Evolutionary conservation across 768 basidiomycete species (phyloP), one percentile per base, ranked within the genome.

Genomic region (Crepidotus variabilis): DNA sequence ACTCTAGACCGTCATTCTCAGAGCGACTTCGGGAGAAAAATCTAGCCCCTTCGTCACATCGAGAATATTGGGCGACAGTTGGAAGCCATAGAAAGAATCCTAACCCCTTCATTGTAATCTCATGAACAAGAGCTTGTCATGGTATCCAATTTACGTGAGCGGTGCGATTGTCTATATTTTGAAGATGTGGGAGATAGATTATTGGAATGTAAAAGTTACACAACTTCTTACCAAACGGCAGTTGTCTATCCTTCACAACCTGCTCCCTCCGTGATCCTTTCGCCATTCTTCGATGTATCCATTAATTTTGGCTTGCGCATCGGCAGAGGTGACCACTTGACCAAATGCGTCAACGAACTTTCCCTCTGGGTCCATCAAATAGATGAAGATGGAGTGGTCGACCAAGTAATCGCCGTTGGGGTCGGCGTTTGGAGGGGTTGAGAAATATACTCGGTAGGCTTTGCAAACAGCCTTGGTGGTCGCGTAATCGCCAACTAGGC

Each of bases 361-460:
- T 1, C 96, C 97, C 4, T 85, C 71, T 1, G 97, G 96, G 65
- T 98, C 94, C 94, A 99, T 97, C 34, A 99, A 82, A 72, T 99
- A 99, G 62, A 99, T 91, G 72, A 94, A 98, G 69, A 97, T 96
- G 43, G 91, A 94, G 70, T 91, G 89, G 73, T 98, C 97, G 33
- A 99, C 97, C 46, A 99, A 84, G 69, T 98, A 99, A 75, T 99
- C 97, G 50, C 94, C 95, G 8, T 81, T 84, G 14, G 88, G 83
- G 64, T 92, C 87, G 1, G 94, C 90, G 64, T 90, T 75, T 9
- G 92, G 92, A 1, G 92, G 92, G 4, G 96, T 98, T 6, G 94
- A 97, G 78, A 99, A 99, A 72, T 99, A 99, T 43, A 99, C 97
- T 39, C 97, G 89, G 71, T 96, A 99, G 23, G 90, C 86, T 71